Conservation (phyloP, 2,329 filamentous ascomycete species). For the Peltaster fructicola region DNA sequence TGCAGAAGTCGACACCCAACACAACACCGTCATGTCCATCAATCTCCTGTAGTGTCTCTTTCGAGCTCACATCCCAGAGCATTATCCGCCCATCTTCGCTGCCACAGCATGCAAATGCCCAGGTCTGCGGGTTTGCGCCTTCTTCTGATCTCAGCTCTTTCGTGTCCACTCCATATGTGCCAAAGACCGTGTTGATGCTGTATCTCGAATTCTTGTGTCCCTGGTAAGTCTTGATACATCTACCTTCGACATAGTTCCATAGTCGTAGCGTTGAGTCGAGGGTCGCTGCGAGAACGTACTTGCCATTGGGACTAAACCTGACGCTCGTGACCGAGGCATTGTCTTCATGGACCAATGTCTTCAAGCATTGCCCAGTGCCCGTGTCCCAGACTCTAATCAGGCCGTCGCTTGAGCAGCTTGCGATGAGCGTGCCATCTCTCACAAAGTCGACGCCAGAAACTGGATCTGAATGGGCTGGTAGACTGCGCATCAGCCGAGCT, state of each 20-base stretch:
- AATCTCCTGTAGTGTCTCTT: slow-evolving; percentile 57
- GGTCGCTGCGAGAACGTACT: slow-evolving; percentile 80
- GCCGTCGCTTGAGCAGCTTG: slow-evolving; percentile 80
- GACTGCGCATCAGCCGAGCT: slow-evolving; percentile 67
- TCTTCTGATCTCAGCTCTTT: slow-evolving; percentile 1
- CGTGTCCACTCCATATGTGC: slow-evolving; percentile 33
- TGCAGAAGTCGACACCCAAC: slow-evolving; percentile 41
- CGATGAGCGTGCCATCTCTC: slow-evolving; percentile 77
- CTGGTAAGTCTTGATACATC: slow-evolving; percentile 92
- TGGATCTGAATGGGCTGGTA: slow-evolving; percentile 89
- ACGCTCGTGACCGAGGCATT: slow-evolving; percentile 80
- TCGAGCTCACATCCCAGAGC: slow-evolving; percentile 80
- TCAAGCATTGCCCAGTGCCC: slow-evolving; percentile 80
- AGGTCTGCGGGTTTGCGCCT: slow-evolving; percentile 7
- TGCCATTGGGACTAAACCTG: slow-evolving; percentile 84
- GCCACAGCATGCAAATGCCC: slow-evolving; percentile 58
- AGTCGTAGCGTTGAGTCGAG: slow-evolving; percentile 77
- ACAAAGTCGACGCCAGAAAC: slow-evolving; percentile 90
- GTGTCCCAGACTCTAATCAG: slow-evolving; percentile 93
- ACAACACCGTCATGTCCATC: slow-evolving; percentile 41
- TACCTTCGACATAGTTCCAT: slow-evolving; percentile 87
- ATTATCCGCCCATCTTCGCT: slow-evolving; percentile 76
- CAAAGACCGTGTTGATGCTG: slow-evolving; percentile 73
- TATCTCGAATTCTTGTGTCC: slow-evolving; percentile 74
- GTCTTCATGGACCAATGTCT: slow-evolving; percentile 90